Conservation (phyloP, 345 rosid genomes). For the Citrus sp. region DNA sequence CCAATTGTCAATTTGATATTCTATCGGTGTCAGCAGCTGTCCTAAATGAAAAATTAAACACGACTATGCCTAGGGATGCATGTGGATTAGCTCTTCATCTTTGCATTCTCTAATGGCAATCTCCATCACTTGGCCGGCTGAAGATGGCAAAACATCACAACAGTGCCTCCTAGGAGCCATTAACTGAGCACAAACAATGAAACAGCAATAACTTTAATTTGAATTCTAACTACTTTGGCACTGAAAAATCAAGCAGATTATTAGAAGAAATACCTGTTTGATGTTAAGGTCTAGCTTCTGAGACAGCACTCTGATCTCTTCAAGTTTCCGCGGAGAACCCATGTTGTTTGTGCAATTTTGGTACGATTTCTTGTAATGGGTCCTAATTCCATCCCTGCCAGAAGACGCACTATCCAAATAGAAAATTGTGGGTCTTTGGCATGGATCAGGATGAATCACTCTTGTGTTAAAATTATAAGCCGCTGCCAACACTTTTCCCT, state of each 20-base stretch:
- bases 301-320: constrained; percentile 65
- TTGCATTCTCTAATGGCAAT: constrained; percentile 64
- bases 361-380: constrained; percentile 47
- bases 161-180: constrained; percentile 86
- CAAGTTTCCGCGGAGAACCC: constrained; percentile 53
- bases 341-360: constrained; percentile 42
- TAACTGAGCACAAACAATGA: constrained; percentile 34
- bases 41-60: not conserved
- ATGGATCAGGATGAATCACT: constrained; percentile 48
- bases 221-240: not conserved
- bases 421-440: constrained; percentile 66
- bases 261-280: constrained; percentile 42
- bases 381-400: constrained; percentile 24
- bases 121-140: constrained; percentile 47
- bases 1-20: not conserved
- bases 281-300: constrained; percentile 47
- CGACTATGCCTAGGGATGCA: constrained; percentile 29
- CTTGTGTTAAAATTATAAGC: constrained; percentile 60
- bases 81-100: constrained; percentile 61
- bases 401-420: constrained; percentile 44
- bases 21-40: not conserved
- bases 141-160: constrained; percentile 69
- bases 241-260: not conserved
- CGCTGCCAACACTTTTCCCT: constrained; percentile 23
- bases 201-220: not conserved